Percentiles rank a stretch among this genome's conserved stretches.
phyloP scores from a whole-genome alignment of 768 basidiomycete genomes.

The Tylopilus subfusipes region DNA sequence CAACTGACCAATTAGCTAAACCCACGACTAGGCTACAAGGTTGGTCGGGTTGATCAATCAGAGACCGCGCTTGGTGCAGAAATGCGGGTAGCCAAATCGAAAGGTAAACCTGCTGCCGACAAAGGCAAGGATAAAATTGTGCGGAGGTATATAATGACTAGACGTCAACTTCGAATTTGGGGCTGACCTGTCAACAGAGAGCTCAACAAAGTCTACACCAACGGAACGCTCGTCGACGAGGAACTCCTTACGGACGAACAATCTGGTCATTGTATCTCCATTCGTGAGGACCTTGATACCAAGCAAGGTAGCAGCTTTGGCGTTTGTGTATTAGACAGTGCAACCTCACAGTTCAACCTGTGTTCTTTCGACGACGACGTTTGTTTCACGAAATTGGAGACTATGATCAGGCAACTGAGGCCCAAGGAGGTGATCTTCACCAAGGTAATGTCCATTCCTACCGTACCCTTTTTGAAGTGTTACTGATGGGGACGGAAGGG shows the following conservation, averaged over 20 bases:
- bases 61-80: conserved; percentile 97
- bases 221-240: conserved; percentile 91
- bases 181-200: conserved; percentile 47
- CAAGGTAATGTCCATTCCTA: conserved; percentile 52
- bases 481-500: conserved; percentile 48
- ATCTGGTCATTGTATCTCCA: conserved; percentile 90
- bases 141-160: conserved; percentile 47
- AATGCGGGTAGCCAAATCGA: conserved; percentile 79
- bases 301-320: conserved; percentile 65
- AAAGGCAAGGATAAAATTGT: conserved; percentile 85
- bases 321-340: conserved; percentile 86
- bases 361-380: conserved; percentile 89
- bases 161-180: neutral
- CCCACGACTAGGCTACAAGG: conserved; percentile 67
- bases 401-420: conserved; percentile 83
- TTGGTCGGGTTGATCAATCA: conserved; percentile 94
- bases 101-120: conserved; percentile 42
- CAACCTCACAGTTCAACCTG: conserved; percentile 93
- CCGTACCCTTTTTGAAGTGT: neutral
- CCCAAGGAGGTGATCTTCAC: conserved; percentile 90
- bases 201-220: conserved; percentile 93
- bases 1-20: neutral
- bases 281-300: conserved; percentile 54
- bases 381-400: conserved; percentile 90
- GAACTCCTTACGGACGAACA: conserved; percentile 88